Percentiles rank a stretch among this genome's conserved stretches.
Conservation (phyloP, 768 basidiomycete genomes). For the Neoboletus subvelutipes region DNA sequence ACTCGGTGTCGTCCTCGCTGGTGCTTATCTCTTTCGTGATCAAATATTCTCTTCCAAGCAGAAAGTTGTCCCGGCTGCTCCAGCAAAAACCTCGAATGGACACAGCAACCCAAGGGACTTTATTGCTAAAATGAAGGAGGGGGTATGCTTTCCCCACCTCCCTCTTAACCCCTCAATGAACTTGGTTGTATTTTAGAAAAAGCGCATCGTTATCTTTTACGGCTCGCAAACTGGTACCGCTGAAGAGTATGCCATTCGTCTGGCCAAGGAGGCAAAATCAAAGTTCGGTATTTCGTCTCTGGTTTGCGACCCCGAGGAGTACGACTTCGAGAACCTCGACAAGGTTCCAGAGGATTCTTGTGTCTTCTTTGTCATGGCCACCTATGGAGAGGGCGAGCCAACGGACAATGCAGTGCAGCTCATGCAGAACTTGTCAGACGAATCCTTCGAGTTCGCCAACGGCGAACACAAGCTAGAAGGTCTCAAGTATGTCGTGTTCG, state of each 20-base stretch:
- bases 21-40: constrained; percentile 81
- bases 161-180: constrained; percentile 5
- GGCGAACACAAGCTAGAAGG: constrained; percentile 74
- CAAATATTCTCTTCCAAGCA: constrained; percentile 70
- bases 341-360: constrained; percentile 82
- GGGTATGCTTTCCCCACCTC: constrained; percentile 49
- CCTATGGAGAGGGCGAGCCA: constrained; percentile 98
- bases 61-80: constrained; percentile 48
- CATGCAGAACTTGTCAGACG: constrained; percentile 88
- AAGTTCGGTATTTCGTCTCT: constrained; percentile 94
- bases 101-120: constrained; percentile 92
- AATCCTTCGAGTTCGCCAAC: constrained; percentile 82
- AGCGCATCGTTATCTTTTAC: constrained; percentile 95
- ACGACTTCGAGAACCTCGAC: constrained; percentile 97
- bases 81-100: constrained; percentile 54
- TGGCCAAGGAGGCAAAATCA: constrained; percentile 96
- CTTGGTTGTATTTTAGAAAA: constrained; percentile 61
- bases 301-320: constrained; percentile 98
- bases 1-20: constrained; percentile 73
- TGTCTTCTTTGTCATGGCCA: constrained; percentile 95
- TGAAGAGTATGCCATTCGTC: constrained; percentile 95
- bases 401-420: constrained; percentile 96
- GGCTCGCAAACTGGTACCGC: constrained; percentile 99
- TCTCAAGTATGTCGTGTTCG: constrained; percentile 93
- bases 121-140: constrained; percentile 90